A percentile compares a stretch with the other conserved stretches of the same genome.
These are phyloP conservation scores for Gliomastix tumulicola DNA, from an alignment of 2,329 filamentous ascomycete species.

Conservation along the genomic window DNA sequence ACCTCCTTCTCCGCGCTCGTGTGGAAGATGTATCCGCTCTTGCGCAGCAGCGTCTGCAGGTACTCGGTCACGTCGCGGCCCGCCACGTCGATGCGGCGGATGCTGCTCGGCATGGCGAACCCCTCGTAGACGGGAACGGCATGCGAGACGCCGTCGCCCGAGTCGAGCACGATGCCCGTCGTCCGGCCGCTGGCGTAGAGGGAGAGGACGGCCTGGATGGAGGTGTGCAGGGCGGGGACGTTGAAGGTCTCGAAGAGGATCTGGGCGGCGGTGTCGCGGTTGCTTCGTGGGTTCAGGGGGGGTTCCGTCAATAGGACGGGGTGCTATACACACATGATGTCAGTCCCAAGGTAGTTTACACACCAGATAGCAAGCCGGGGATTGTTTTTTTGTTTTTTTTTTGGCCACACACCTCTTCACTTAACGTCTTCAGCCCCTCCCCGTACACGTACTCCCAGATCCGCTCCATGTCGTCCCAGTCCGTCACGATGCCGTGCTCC, in stretches of 20 bases:
- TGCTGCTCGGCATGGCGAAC: slow-evolving; percentile 93
- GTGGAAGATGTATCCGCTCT: slow-evolving; percentile 91
- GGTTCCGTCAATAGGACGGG: slow-evolving; percentile 94
- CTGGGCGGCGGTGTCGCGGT: slow-evolving; percentile 93
- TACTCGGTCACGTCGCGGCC: slow-evolving; percentile 95
- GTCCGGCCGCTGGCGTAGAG: slow-evolving; percentile 94
- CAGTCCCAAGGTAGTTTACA: too few relatives aligned
- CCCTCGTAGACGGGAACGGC: slow-evolving; percentile 97
- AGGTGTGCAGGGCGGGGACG: slow-evolving; percentile 91
- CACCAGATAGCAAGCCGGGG: too few relatives aligned
- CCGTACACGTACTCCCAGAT: slow-evolving; percentile 99
- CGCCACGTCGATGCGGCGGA: slow-evolving; percentile 91
- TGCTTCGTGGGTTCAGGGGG: slow-evolving; percentile 88
- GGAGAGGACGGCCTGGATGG: slow-evolving; percentile 93
- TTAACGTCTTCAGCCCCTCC: slow-evolving; percentile 91
- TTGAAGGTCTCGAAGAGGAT: slow-evolving; percentile 99
- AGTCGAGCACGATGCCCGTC: slow-evolving; percentile 91
- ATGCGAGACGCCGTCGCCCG: slow-evolving; percentile 93
- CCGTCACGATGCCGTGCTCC: slow-evolving; percentile 96
- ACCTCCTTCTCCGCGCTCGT: slow-evolving; percentile 99
- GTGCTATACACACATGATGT: slow-evolving; percentile 52
- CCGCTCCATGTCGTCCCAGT: slow-evolving; percentile 99
- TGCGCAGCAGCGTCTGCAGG: slow-evolving; percentile 82
- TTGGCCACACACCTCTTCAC: slow-evolving; percentile 67
- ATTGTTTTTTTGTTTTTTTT: too few relatives aligned